Conservation (phyloP, 805 yeast genomes). For the Huiozyma sinensis region DNA sequence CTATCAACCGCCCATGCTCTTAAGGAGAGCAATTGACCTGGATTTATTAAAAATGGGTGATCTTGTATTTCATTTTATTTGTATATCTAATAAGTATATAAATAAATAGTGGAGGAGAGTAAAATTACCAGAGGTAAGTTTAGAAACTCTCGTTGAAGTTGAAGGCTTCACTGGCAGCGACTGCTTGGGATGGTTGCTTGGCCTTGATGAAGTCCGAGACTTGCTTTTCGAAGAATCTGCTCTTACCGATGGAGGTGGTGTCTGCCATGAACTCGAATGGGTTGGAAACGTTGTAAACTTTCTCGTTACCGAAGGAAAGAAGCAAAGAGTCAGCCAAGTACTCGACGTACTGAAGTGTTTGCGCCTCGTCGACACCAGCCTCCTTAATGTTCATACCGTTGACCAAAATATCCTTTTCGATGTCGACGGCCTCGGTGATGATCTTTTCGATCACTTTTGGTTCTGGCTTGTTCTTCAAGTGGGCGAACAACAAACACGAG, state of each 20-base stretch:
- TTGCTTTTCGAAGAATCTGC: conserved; percentile 96
- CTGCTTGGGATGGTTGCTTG: conserved; percentile 51
- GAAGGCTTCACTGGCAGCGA: conserved; percentile 41
- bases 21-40: background rate
- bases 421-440: conserved; percentile 86
- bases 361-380: conserved; percentile 81
- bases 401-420: conserved; percentile 84
- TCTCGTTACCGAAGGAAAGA: conserved; percentile 79
- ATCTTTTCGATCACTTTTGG: conserved; percentile 66
- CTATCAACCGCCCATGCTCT: too few relatives aligned
- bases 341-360: conserved; percentile 95
- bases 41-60: too few relatives aligned
- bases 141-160: conserved; percentile 89
- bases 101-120: background rate
- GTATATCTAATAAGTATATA: background rate
- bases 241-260: conserved; percentile 93
- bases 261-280: conserved; percentile 99
- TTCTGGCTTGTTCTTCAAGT: conserved; percentile 79
- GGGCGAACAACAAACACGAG: conserved; percentile 89
- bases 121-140: conserved; percentile 6
- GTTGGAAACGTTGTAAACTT: conserved; percentile 73
- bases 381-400: conserved; percentile 86
- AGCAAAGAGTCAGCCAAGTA: conserved; percentile 91
- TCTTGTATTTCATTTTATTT: background rate
- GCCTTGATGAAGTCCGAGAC: conserved; percentile 98